phyloP scores from a whole-genome alignment of 257 asterid species.

The Solanum stenotomum region DNA sequence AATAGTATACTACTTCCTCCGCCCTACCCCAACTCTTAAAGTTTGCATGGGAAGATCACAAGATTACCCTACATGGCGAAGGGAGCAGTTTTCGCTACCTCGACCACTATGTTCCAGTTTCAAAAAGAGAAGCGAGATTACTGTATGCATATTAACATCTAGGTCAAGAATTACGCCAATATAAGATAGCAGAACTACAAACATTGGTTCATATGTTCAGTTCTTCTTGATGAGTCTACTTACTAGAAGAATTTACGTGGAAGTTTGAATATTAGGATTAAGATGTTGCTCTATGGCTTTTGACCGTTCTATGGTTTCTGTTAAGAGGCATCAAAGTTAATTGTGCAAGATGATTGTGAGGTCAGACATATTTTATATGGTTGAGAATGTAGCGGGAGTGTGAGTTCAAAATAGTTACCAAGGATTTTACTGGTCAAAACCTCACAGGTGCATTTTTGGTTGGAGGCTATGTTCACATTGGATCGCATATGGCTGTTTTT shows the following conservation, averaged over 20 bases:
- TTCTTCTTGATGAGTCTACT: neutral
- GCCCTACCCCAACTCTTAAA: neutral
- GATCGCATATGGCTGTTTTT: neutral
- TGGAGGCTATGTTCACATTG: neutral
- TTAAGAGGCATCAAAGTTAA: neutral
- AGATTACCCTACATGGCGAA: neutral
- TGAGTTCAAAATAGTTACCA: neutral
- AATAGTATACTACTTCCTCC: neutral
- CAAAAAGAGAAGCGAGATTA: neutral
- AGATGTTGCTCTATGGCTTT: neutral
- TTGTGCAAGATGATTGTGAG: neutral
- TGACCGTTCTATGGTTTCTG: neutral
- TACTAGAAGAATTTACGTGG: neutral
- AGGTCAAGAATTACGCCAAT: neutral
- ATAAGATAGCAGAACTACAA: neutral
- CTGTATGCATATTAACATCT: neutral
- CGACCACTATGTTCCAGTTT: neutral
- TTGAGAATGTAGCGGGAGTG: neutral
- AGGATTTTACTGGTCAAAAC: neutral
- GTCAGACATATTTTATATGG: neutral
- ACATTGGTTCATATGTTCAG: neutral
- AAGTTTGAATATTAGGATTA: neutral
- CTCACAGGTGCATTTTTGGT: neutral
- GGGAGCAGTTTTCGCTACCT: neutral
- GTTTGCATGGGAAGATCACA: neutral